Conservation (phyloP, 139 green algal species). For the Chlamydomonas sp. region DNA sequence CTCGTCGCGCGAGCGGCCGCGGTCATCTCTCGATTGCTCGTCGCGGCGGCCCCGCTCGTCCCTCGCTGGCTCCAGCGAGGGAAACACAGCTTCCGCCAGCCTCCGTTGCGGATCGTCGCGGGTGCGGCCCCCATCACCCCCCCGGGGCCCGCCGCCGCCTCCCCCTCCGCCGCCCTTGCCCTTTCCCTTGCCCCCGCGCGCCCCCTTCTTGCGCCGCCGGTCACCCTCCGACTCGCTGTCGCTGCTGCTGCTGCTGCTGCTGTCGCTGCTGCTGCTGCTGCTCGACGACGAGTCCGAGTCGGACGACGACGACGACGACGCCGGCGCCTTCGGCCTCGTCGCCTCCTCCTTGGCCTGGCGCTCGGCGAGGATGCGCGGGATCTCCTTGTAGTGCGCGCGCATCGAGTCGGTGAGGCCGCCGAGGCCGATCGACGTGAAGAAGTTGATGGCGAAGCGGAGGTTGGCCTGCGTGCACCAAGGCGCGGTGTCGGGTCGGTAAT, state of each 20-base stretch:
- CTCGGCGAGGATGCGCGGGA: constrained; percentile 35
- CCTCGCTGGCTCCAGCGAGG: too few species aligned
- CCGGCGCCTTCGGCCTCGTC: constrained; percentile 1
- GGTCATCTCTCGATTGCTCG: too few species aligned
- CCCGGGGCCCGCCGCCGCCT: too few species aligned
- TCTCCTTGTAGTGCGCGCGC: constrained; percentile 62
- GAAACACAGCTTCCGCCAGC: too few species aligned
- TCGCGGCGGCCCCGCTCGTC: too few species aligned
- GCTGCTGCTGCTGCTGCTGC: constrained; percentile 19
- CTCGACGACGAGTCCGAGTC: not conserved
- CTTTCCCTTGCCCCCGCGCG: not conserved
- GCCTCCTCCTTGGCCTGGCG: constrained; percentile 16
- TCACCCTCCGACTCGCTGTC: not conserved
- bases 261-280: constrained; percentile 16
- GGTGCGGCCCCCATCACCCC: not conserved
- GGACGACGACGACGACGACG: not conserved
- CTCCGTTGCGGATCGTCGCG: too few species aligned
- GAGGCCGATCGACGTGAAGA: constrained; percentile 98
- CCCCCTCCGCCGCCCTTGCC: not conserved
- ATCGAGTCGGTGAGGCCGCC: constrained; percentile 90
- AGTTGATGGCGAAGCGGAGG: constrained; percentile 99
- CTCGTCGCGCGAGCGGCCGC: too few species aligned
- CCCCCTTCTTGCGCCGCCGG: not conserved
- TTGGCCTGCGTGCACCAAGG: constrained; percentile 59
- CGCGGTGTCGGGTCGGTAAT: not conserved